Evolutionary conservation across 768 basidiomycete species (phyloP), one percentile per base, ranked within the genome.

Genomic region (Leccinum disarticulatum): DNA sequence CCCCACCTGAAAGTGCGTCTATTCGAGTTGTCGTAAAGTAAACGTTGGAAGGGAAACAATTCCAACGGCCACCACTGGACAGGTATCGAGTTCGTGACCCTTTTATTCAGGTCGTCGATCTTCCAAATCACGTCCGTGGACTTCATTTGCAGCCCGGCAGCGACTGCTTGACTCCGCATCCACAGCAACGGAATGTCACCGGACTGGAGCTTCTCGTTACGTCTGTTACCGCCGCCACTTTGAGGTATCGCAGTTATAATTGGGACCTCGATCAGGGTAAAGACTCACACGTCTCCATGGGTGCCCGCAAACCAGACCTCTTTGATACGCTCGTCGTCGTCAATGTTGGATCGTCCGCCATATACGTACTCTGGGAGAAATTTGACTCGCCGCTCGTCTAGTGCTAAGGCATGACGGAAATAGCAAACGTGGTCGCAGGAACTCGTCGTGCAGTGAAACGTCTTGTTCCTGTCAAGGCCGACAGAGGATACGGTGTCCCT

Each of bases 401-500:
- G 67, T 1, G 81, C 80, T 4, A 81, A 67, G 1, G 79, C 80
- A 64, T 82, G 80, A 6, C 80, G 75, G 55, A 81, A 81, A 49
- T 70, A 73, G 46, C 77, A 78, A 10, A 80, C 68, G 56, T 78
- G 73, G 35, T 73, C 63, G 55, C 64, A 68, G 2, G 67, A 64
- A 9, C 58, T 58, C 17, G 68, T 69, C 5, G 76, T 76, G 22
- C 58, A 61, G 6, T 79, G 77, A 7, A 79, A 56, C 22, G 59
- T 68, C 6, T 58, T 69, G 11, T 58, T 63, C 41, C 78, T 65
- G 1, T 71, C 35, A 3, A 79, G 14, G 3, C 81, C 78, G 49
- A 81, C 71, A 0, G 80, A 79, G 2, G 81, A 81, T 4, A 81
- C 79, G 1, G 79, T 80, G 35, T 81, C 80, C 80, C 80, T 81